Conservation (phyloP, 208 protist genomes). For the Acanthamoeba healyi region DNA sequence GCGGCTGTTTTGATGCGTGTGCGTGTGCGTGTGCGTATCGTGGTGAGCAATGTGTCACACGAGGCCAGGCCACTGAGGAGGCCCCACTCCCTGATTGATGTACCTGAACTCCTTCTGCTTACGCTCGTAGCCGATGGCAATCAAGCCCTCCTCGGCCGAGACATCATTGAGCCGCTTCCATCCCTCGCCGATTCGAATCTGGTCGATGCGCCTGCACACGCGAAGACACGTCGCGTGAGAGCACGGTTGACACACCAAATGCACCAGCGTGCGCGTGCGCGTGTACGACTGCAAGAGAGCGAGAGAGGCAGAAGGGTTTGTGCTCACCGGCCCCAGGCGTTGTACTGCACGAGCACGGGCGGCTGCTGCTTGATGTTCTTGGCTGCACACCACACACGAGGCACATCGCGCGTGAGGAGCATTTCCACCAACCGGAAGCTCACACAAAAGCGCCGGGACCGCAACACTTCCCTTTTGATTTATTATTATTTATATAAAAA, state of each 20-base stretch:
- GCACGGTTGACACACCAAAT: too few species aligned
- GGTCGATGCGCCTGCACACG: conserved; percentile 76
- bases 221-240: too few species aligned
- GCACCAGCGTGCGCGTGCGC: too few species aligned
- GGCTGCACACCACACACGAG: background rate
- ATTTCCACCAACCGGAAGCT: background rate
- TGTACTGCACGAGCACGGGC: conserved; percentile 46
- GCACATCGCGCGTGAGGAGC: background rate
- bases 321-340: conserved; percentile 56
- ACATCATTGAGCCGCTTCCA: conserved; percentile 78
- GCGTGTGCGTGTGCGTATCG: too few species aligned
- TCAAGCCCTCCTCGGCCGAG: conserved; percentile 77
- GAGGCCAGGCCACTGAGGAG: too few species aligned
- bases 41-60: too few species aligned
- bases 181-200: conserved; percentile 60
- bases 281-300: background rate
- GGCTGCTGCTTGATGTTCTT: conserved; percentile 34
- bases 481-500: background rate
- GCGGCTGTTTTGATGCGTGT: background rate
- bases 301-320: background rate
- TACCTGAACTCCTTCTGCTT: conserved; percentile 51
- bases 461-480: background rate
- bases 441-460: background rate
- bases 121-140: conserved; percentile 76
- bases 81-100: too few species aligned